These are phyloP conservation scores for Cordia subcordata DNA, from an alignment of 257 asterid species.

Conservation along the genomic window DNA sequence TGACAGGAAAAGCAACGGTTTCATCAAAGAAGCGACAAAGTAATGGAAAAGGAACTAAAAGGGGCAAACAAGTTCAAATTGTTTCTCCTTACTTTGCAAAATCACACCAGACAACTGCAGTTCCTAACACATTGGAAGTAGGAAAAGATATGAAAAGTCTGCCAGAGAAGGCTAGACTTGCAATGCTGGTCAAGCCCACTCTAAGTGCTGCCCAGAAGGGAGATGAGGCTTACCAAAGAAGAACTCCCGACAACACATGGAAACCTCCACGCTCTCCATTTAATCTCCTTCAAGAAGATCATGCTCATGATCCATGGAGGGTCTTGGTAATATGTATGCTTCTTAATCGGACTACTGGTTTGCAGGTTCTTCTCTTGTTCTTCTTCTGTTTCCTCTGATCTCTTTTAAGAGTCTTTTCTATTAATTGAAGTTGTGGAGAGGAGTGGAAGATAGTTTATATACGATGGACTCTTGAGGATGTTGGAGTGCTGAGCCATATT, in stretches of 20 bases:
- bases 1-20: neutral
- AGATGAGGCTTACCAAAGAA: slow-evolving; percentile 64
- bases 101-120: slow-evolving; percentile 16
- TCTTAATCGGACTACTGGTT: slow-evolving; percentile 71
- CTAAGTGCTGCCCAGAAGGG: slow-evolving; percentile 52
- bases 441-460: no score
- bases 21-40: slow-evolving; percentile 2
- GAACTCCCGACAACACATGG: slow-evolving; percentile 58
- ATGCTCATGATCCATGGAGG: slow-evolving; percentile 90
- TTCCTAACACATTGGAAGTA: slow-evolving; percentile 9
- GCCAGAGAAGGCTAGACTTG: slow-evolving; percentile 16
- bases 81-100: slow-evolving; percentile 52
- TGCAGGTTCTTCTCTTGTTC: slow-evolving; percentile 41
- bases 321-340: slow-evolving; percentile 88
- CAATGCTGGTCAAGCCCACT: slow-evolving; percentile 3
- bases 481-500: no score
- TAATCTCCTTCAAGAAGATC: slow-evolving; percentile 84
- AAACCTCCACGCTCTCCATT: slow-evolving; percentile 72
- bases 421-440: no score
- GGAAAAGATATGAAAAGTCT: slow-evolving; percentile 10
- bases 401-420: neutral
- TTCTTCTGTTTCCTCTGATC: neutral
- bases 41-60: slow-evolving; percentile 10
- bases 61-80: slow-evolving; percentile 20
- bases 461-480: no score